These are phyloP conservation scores for Cephalotrichum gorgonifer DNA, from an alignment of 2,329 filamentous ascomycete genomes.

Conservation along the genomic window DNA sequence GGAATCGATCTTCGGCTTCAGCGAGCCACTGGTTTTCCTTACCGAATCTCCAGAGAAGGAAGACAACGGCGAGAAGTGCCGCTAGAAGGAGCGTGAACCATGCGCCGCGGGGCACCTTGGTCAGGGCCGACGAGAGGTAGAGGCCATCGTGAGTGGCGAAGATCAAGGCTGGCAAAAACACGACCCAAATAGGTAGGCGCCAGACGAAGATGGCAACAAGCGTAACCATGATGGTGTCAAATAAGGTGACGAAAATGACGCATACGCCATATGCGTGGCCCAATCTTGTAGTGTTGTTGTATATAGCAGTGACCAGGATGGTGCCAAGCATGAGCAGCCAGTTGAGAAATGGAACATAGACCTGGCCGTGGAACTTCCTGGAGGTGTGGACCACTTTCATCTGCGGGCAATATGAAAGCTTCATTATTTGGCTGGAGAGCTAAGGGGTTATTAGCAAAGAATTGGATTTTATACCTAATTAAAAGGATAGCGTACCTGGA, in stretches of 20 bases:
- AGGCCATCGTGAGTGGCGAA: slow-evolving; percentile 59
- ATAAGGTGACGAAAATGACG: slow-evolving; percentile 70
- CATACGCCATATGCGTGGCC: slow-evolving; percentile 72
- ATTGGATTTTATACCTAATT: no score
- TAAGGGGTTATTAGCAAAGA: no score
- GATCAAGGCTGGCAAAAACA: slow-evolving; percentile 50
- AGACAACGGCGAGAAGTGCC: slow-evolving; percentile 49
- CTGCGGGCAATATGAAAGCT: slow-evolving; percentile 60
- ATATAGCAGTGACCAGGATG: slow-evolving; percentile 63
- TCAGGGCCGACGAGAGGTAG: slow-evolving; percentile 59
- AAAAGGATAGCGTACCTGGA: slow-evolving; percentile 32
- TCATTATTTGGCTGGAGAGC: slow-evolving; percentile 61
- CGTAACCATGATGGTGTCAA: slow-evolving; percentile 65
- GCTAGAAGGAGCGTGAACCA: slow-evolving; percentile 68
- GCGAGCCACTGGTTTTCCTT: slow-evolving; percentile 69
- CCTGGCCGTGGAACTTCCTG: slow-evolving; percentile 58
- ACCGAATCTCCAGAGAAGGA: slow-evolving; percentile 69
- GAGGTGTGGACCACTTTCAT: slow-evolving; percentile 66
- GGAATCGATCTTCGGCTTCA: slow-evolving; percentile 45
- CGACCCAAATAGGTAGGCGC: slow-evolving; percentile 49
- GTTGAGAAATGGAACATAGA: slow-evolving; percentile 68
- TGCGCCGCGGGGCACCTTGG: slow-evolving; percentile 64
- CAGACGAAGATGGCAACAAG: slow-evolving; percentile 65
- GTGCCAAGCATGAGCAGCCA: slow-evolving; percentile 70
- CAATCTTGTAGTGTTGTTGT: slow-evolving; percentile 61